Evolutionary conservation across 179 eudicot species (phyloP), one percentile per base, ranked within the genome.

Genomic region (Corrigiola litoralis): DNA sequence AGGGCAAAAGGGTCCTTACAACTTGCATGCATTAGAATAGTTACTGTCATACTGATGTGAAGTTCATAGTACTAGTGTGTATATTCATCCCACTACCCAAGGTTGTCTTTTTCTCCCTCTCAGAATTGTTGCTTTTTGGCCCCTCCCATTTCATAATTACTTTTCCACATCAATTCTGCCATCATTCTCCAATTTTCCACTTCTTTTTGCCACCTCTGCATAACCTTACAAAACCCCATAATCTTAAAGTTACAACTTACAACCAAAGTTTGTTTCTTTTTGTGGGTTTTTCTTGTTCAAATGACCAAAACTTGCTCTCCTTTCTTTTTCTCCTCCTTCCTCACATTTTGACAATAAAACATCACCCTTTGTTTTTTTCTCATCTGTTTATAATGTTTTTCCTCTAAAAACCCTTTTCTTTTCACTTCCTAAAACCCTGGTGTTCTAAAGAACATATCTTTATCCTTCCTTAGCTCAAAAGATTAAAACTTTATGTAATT

Each of bases 51-150:
- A n/a, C n/a, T n/a, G n/a, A n/a, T n/a, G n/a, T n/a, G n/a, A n/a
- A n/a, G n/a, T n/a, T n/a, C n/a, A n/a, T n/a, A n/a, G n/a, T n/a
- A n/a, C n/a, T n/a, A n/a, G n/a, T n/a, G n/a, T 56, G 61, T 56
- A 56, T 34, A 66, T 55, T 66, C 62, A 42, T 57, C 71, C 20
- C 63, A 56, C n/a, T 46, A 16, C 64, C 55, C 65, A n/a, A 67
- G 56, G 63, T 64, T 6, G 5, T 51, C 16, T 18, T 45, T 53
- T 10, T 18, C 50, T 0, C 29, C 17, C 20, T 6, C 37, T 42
- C 70, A 18, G 21, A 1, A 37, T 58, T 40, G 34, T 58, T 44
- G 57, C 64, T 47, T 44, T 67, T 67, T 46, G 23, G 23, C 33
- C 7, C 50, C n/a, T 47, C 67, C 54, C 67, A 31, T 31, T 36